phyloP scores from a whole-genome alignment of 345 rosid genomes.

The Eucalyptus urophylla region DNA sequence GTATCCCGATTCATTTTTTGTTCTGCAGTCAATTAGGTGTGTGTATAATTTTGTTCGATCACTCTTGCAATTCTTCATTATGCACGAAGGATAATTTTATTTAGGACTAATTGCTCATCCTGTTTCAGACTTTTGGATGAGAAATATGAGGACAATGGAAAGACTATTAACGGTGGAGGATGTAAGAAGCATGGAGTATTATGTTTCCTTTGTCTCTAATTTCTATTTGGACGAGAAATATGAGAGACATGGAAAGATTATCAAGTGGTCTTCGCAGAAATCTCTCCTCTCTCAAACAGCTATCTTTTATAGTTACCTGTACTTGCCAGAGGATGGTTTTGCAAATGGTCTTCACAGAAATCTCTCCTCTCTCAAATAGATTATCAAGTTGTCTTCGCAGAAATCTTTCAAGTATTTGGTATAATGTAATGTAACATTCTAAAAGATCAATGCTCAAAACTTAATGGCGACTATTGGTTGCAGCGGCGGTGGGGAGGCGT shows the following conservation, averaged over 20 bases:
- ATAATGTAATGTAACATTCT: neutral
- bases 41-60: neutral
- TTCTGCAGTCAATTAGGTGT: neutral
- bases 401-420: neutral
- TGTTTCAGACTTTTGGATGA: neutral
- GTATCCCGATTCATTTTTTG: neutral
- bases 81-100: neutral
- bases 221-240: neutral
- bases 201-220: too few relatives aligned
- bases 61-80: neutral
- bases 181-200: too few relatives aligned
- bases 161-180: neutral
- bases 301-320: neutral
- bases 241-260: neutral
- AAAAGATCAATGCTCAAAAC: neutral
- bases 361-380: too few relatives aligned
- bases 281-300: neutral
- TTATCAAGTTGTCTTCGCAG: too few relatives aligned
- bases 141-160: neutral
- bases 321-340: neutral
- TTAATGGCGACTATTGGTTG: neutral
- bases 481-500: too few relatives aligned
- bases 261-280: neutral
- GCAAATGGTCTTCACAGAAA: too few relatives aligned
- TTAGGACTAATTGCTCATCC: neutral